Percentiles rank a stretch among this genome's conserved stretches.
Evolutionary conservation across 495 filamentous ascomycete genomes (phyloP).

Genomic region (Xylaria venustula): DNA sequence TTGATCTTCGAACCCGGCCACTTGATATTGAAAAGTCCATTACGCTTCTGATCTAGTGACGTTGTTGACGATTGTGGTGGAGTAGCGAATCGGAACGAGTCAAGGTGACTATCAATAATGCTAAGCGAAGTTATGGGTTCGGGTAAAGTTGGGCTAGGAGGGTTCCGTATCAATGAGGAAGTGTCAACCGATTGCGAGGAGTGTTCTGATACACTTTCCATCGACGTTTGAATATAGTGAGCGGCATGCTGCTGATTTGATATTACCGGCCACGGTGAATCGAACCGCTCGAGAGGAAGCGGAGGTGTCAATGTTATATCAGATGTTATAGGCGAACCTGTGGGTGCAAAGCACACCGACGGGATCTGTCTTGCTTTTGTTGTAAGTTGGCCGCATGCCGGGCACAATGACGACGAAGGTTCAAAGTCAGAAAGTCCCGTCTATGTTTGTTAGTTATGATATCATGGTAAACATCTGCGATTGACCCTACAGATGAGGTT

Average conservation of each 20-base stretch:
- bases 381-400: background rate
- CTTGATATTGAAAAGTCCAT: background rate
- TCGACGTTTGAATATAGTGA: background rate
- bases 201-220: background rate
- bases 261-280: background rate
- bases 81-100: too few species aligned
- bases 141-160: background rate
- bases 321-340: background rate
- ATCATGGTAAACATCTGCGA: background rate
- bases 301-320: background rate
- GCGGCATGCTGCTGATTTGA: background rate
- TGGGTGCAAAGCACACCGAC: background rate
- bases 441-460: background rate
- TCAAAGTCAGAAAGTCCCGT: slow-evolving; percentile 1
- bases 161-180: background rate
- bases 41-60: background rate
- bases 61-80: background rate
- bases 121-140: background rate
- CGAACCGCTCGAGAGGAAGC: background rate
- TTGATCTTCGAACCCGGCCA: background rate
- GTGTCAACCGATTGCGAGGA: background rate
- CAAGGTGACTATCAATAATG: too few species aligned
- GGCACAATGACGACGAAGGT: background rate
- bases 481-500: background rate
- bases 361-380: slow-evolving; percentile 5